These are phyloP conservation scores for Cercospora nicotianae DNA, from an alignment of 2,329 filamentous ascomycete genomes.

Conservation along the genomic window DNA sequence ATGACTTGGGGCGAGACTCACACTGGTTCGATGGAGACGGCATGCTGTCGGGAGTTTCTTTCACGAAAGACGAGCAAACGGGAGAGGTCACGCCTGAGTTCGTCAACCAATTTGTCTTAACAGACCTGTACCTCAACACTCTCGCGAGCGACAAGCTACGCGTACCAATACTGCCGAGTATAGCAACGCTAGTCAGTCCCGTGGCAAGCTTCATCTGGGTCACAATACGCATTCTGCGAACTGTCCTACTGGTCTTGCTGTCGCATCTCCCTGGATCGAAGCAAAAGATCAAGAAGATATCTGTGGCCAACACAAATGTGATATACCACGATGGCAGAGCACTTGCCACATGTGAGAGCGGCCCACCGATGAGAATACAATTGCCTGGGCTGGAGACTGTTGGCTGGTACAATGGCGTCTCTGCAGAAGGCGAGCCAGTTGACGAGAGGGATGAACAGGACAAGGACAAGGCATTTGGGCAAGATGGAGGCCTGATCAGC, in stretches of 20 bases:
- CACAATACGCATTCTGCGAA: slow-evolving; percentile 55
- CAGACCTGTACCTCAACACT: slow-evolving; percentile 62
- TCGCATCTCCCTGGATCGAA: slow-evolving; percentile 59
- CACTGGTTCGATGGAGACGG: slow-evolving; percentile 78
- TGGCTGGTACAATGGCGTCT: slow-evolving; percentile 66
- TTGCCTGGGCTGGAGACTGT: slow-evolving; percentile 66
- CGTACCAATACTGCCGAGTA: slow-evolving; percentile 65
- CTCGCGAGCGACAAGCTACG: slow-evolving; percentile 50
- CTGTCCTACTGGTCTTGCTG: slow-evolving; percentile 58
- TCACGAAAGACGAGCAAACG: slow-evolving; percentile 47
- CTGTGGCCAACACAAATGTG: slow-evolving; percentile 68
- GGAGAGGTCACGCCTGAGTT: slow-evolving; percentile 59
- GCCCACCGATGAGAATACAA: slow-evolving; percentile 65
- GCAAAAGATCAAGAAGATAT: slow-evolving; percentile 64
- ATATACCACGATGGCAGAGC: slow-evolving; percentile 68
- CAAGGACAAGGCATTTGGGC: slow-evolving; percentile 28
- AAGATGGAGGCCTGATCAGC: slow-evolving; percentile 51
- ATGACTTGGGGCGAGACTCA: slow-evolving; percentile 60
- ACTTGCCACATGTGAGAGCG: slow-evolving; percentile 69
- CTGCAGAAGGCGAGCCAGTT: slow-evolving; percentile 55
- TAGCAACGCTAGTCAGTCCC: slow-evolving; percentile 64
- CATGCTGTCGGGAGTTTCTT: slow-evolving; percentile 69
- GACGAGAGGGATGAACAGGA: slow-evolving; percentile 18
- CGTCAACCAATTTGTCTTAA: slow-evolving; percentile 68
- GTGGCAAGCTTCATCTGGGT: slow-evolving; percentile 55